phyloP scores from a whole-genome alignment of 148 eudicot species.

The Rhododendron vialii region DNA sequence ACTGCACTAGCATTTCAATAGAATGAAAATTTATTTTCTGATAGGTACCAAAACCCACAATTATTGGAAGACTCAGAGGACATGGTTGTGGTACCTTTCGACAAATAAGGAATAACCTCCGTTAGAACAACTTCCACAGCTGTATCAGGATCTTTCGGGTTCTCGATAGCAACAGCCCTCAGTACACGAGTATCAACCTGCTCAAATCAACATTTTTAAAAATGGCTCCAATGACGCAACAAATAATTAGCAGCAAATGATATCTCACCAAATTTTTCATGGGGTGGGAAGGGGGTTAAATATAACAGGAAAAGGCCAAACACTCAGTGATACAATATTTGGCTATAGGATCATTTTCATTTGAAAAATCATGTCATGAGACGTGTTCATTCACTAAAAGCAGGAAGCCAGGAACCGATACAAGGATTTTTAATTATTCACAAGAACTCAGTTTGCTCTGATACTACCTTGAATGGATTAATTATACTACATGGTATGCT shows the following conservation, averaged over 20 bases:
- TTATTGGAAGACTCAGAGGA: slow-evolving; percentile 24
- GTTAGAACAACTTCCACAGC: slow-evolving; percentile 63
- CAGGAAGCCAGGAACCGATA: not conserved
- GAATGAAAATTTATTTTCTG: slow-evolving; percentile 18
- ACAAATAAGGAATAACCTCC: slow-evolving; percentile 55
- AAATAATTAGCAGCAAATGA: not conserved
- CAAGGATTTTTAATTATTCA: not conserved
- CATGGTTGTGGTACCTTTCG: slow-evolving; percentile 13
- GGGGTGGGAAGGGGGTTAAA: not conserved
- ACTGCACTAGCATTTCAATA: not conserved
- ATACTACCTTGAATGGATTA: not conserved
- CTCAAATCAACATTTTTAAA: slow-evolving; percentile 10
- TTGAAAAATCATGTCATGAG: not conserved
- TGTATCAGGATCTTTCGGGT: slow-evolving; percentile 59
- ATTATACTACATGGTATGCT: not conserved
- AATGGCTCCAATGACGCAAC: not conserved
- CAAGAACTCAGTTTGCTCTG: not conserved
- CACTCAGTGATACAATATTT: not conserved
- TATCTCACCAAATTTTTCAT: not conserved
- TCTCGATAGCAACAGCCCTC: slow-evolving; percentile 89
- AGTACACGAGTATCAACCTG: slow-evolving; percentile 72
- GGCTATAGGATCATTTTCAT: not conserved
- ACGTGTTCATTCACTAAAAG: not conserved
- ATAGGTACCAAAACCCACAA: not conserved
- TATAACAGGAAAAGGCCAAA: not conserved